A percentile compares a stretch with the other conserved stretches of the same genome.
Conservation (phyloP, 805 yeast species). For the Groenewaldozyma tartarivorans region DNA sequence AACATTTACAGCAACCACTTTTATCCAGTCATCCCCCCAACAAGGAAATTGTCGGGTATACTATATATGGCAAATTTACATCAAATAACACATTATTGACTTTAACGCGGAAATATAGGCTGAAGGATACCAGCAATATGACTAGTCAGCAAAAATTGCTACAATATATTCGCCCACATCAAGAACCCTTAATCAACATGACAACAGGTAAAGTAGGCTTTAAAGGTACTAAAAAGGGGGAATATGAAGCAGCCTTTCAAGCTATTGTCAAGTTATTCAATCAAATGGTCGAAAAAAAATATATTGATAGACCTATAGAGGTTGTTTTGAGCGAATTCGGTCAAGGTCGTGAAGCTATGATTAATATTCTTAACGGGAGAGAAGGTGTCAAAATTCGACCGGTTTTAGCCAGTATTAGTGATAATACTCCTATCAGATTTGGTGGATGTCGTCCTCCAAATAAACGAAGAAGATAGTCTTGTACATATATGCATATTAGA, state of each 20-base stretch:
- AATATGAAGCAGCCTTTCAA: constrained; percentile 88
- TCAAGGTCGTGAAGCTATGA: constrained; percentile 80
- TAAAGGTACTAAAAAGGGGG: constrained; percentile 81
- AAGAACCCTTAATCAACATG: constrained; percentile 56
- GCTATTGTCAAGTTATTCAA: constrained; percentile 66
- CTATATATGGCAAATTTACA: constrained; percentile 66
- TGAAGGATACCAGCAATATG: constrained; percentile 15
- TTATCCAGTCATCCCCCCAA: constrained; percentile 1
- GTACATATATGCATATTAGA: no score
- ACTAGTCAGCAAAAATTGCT: constrained; percentile 51
- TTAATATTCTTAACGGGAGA: constrained; percentile 75
- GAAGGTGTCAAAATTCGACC: constrained; percentile 69
- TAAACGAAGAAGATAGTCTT: constrained; percentile 36
- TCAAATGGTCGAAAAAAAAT: constrained; percentile 52
- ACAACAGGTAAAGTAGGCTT: constrained; percentile 86
- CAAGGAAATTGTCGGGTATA: constrained; percentile 42
- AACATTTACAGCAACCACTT: neutral
- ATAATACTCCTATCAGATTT: constrained; percentile 71
- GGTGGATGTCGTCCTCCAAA: constrained; percentile 90
- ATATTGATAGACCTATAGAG: constrained; percentile 57
- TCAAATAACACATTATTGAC: constrained; percentile 79
- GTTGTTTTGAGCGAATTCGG: constrained; percentile 75
- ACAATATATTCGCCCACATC: constrained; percentile 71
- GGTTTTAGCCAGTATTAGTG: constrained; percentile 62
- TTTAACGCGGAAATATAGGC: constrained; percentile 45